Evolutionary conservation across 1,284 basidiomycete species (phyloP).

Genomic region (Microbotryomycetes sp.): DNA sequence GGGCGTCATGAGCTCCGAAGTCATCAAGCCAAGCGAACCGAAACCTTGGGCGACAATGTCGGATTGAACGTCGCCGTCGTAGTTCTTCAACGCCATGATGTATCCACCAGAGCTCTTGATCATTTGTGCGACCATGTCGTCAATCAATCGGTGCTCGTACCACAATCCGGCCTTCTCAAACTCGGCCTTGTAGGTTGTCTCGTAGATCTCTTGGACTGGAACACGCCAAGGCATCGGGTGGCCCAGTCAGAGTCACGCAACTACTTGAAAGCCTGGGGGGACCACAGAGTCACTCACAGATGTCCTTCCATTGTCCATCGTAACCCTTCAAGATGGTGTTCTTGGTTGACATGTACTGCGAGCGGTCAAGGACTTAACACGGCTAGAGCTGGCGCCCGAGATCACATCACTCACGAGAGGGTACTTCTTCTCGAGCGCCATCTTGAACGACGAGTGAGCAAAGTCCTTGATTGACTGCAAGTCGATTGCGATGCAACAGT

Average conservation of each 20-base stretch:
- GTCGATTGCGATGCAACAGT: background rate
- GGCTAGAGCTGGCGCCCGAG: too few relatives aligned
- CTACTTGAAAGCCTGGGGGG: too few relatives aligned
- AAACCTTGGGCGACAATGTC: constrained; percentile 60
- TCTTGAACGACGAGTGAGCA: constrained; percentile 96
- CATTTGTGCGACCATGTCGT: constrained; percentile 86
- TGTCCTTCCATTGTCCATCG: constrained; percentile 97
- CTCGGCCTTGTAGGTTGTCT: constrained; percentile 62
- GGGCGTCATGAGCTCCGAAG: constrained; percentile 89
- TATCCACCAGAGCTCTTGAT: constrained; percentile 96
- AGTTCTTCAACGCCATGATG: constrained; percentile 84
- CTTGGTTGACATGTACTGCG: constrained; percentile 89
- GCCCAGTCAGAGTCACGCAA: too few relatives aligned
- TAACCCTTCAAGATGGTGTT: constrained; percentile 95
- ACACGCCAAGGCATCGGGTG: too few relatives aligned
- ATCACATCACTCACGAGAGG: constrained; percentile 51
- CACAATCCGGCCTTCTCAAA: constrained; percentile 81
- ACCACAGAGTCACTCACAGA: too few relatives aligned
- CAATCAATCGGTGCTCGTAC: constrained; percentile 85
- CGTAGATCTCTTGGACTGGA: constrained; percentile 40
- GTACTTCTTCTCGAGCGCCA: constrained; percentile 94
- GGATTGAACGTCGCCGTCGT: constrained; percentile 51
- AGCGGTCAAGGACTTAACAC: too few relatives aligned
- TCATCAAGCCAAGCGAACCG: constrained; percentile 96
- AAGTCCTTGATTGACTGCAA: constrained; percentile 81